phyloP scores from a whole-genome alignment of 371 early-diverging fungal species.

The Mortierella sp. region DNA sequence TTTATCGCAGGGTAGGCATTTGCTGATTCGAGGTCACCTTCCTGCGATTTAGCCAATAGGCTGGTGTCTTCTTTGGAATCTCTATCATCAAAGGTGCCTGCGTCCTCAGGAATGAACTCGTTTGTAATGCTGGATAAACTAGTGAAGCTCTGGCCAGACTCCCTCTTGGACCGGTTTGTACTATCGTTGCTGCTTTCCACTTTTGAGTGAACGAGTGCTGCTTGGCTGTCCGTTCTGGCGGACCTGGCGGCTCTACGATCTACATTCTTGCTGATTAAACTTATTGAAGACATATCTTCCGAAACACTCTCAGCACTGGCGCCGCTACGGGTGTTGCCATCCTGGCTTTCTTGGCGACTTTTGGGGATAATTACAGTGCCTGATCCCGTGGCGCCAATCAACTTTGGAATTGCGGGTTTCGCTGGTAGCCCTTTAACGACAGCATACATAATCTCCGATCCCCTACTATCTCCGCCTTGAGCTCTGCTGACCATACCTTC shows the following conservation, averaged over 20 bases:
- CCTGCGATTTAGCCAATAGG: slow-evolving; percentile 6
- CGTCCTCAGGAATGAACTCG: slow-evolving; percentile 19
- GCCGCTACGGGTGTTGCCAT: background rate
- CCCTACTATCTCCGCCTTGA: slow-evolving; percentile 8
- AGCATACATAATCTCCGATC: slow-evolving; percentile 54
- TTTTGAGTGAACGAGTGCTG: slow-evolving; percentile 11
- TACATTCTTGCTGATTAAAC: background rate
- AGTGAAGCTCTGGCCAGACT: slow-evolving; percentile 30
- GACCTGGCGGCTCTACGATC: background rate
- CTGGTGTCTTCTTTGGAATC: slow-evolving; percentile 23
- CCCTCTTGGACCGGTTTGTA: slow-evolving; percentile 7
- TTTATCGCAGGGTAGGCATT: background rate
- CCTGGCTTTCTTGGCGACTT: background rate
- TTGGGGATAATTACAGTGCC: slow-evolving; percentile 35
- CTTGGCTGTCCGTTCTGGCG: slow-evolving; percentile 12
- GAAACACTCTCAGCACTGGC: background rate
- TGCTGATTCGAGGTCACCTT: background rate
- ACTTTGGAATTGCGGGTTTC: slow-evolving; percentile 37
- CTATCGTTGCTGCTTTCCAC: background rate
- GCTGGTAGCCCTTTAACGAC: slow-evolving; percentile 46
- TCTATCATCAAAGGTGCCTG: slow-evolving; percentile 25
- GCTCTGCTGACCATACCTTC: background rate
- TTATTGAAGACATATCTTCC: background rate
- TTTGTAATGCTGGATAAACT: slow-evolving; percentile 12
- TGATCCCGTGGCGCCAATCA: slow-evolving; percentile 49